Evolutionary conservation across 2,329 filamentous ascomycete species (phyloP).

Genomic region (Ampelomyces quisqualis): DNA sequence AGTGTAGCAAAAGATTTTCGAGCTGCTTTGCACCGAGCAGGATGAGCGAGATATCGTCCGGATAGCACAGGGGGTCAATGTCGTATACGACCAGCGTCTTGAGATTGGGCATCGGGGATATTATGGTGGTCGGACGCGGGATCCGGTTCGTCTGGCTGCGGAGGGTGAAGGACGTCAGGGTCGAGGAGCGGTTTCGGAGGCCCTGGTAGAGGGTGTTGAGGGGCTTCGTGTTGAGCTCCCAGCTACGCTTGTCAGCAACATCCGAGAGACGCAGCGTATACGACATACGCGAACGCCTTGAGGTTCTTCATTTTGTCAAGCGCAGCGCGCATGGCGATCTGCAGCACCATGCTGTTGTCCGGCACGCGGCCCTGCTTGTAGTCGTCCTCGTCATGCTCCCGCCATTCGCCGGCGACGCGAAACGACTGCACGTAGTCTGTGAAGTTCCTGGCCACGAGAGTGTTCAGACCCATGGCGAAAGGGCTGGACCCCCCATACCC

Average conservation of each 20-base stretch:
- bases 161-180: conserved; percentile 56
- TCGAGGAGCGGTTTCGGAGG: conserved; percentile 49
- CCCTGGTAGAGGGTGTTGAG: conserved; percentile 60
- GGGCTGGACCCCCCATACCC: conserved; percentile 64
- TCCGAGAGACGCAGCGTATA: not conserved
- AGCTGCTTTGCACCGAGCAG: conserved; percentile 57
- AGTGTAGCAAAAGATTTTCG: conserved; percentile 58
- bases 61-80: conserved; percentile 65
- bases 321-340: conserved; percentile 59
- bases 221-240: conserved; percentile 63
- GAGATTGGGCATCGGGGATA: conserved; percentile 60
- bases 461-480: conserved; percentile 64
- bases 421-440: conserved; percentile 56
- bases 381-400: conserved; percentile 58
- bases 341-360: conserved; percentile 65
- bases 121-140: conserved; percentile 57
- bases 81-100: conserved; percentile 56
- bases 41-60: conserved; percentile 61
- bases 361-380: conserved; percentile 61
- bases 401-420: conserved; percentile 58
- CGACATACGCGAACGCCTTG: conserved; percentile 52
- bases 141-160: conserved; percentile 58
- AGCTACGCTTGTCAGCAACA: not conserved
- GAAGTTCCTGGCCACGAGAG: conserved; percentile 59
- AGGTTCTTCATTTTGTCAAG: conserved; percentile 60